Conservation (phyloP, 495 filamentous ascomycete species). For the Neurospora sp. region DNA sequence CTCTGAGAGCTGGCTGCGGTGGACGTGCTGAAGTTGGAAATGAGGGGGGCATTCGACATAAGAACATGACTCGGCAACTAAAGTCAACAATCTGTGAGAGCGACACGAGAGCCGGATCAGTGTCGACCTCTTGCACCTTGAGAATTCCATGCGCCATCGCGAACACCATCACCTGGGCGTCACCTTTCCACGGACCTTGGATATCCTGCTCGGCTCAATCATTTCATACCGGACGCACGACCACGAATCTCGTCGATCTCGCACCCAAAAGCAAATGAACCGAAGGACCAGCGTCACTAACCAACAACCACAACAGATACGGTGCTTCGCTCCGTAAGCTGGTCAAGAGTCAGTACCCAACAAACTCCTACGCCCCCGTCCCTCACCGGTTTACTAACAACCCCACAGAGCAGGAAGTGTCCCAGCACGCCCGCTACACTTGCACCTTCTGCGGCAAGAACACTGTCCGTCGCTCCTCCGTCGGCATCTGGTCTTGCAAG, state of each 20-base stretch:
- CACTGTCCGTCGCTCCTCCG: slow-evolving; percentile 81
- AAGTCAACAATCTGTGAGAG: background rate
- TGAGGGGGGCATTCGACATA: background rate
- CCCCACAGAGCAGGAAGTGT: slow-evolving; percentile 75
- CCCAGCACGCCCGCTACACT: slow-evolving; percentile 88
- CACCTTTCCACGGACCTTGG: background rate
- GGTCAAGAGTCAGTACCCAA: slow-evolving; percentile 58
- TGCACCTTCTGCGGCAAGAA: slow-evolving; percentile 96
- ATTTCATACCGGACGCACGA: background rate
- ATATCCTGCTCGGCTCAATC: background rate
- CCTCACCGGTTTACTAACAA: slow-evolving; percentile 1
- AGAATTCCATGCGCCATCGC: background rate
- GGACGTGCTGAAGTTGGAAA: background rate
- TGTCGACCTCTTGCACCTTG: background rate
- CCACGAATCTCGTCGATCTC: background rate
- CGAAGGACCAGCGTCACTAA: slow-evolving; percentile 6
- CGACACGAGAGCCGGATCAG: background rate
- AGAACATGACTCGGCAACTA: background rate
- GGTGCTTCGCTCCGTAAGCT: slow-evolving; percentile 99
- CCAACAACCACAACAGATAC: slow-evolving; percentile 46
- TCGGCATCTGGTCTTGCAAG: slow-evolving; percentile 96
- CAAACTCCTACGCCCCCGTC: background rate
- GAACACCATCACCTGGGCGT: background rate
- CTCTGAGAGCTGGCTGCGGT: background rate
- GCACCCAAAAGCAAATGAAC: background rate